Evolutionary conservation across 371 early-diverging fungal species (phyloP).

Genomic region (Smittium mucronatum): DNA sequence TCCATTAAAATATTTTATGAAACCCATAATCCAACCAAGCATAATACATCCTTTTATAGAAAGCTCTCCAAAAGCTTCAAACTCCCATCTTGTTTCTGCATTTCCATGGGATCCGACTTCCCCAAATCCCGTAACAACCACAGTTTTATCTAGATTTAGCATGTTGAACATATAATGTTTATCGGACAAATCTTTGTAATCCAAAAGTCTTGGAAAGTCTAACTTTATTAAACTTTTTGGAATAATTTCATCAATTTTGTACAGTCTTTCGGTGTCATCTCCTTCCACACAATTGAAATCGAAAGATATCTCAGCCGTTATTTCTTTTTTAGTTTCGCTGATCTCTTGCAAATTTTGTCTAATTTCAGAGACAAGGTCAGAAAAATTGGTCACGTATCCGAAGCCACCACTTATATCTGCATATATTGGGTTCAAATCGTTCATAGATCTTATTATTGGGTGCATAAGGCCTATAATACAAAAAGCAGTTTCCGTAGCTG

Average conservation of each 20-base stretch:
- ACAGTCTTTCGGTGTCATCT: slow-evolving; percentile 48
- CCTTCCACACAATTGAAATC: slow-evolving; percentile 65
- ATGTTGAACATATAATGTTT: slow-evolving; percentile 66
- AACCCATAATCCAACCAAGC: slow-evolving; percentile 96
- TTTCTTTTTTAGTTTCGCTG: slow-evolving; percentile 62
- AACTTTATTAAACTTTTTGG: slow-evolving; percentile 87
- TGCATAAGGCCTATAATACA: slow-evolving; percentile 86
- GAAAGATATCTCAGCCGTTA: slow-evolving; percentile 56
- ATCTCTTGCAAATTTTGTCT: slow-evolving; percentile 62
- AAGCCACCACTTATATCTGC: slow-evolving; percentile 92
- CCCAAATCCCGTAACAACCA: slow-evolving; percentile 88
- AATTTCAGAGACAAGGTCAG: slow-evolving; percentile 47
- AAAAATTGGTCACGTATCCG: slow-evolving; percentile 64
- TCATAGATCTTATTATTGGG: slow-evolving; percentile 60
- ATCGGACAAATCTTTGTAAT: slow-evolving; percentile 46
- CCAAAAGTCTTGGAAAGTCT: slow-evolving; percentile 61
- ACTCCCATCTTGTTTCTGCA: slow-evolving; percentile 92
- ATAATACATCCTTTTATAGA: slow-evolving; percentile 91
- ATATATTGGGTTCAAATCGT: slow-evolving; percentile 76
- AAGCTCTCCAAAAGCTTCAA: slow-evolving; percentile 85
- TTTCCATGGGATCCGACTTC: slow-evolving; percentile 93
- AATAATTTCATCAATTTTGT: slow-evolving; percentile 56
- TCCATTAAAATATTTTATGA: slow-evolving; percentile 78
- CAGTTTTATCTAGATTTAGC: slow-evolving; percentile 82
- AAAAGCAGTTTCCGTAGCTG: slow-evolving; percentile 87